Base-by-base conservation (phyloP, 768 basidiomycete genomes). In the Trametes cinnabarina region DNA sequence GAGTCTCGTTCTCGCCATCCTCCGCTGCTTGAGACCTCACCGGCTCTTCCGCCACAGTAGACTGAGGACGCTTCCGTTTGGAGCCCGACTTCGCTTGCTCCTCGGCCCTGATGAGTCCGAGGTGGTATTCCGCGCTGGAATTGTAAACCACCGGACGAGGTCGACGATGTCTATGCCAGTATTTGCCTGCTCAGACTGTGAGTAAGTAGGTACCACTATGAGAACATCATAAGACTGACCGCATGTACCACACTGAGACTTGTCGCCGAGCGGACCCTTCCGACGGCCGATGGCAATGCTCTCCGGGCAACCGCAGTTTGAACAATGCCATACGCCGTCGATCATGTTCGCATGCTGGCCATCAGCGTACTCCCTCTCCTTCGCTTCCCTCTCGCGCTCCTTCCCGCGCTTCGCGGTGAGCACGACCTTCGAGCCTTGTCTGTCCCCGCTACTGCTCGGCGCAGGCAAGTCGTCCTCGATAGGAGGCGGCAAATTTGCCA, bases 261-360 rank as follows among this genome's bases (percentile, higher is more conserved):
- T 93, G 67, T 91, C 87, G 8, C 94, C 94, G 46, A 93, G 75
- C 1, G 92, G 94, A 1, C 95, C 94, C 66, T 95, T 95, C 63
- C 93, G 79, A 60, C 92, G 76, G 2, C 94, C 94, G 41, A 93
- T 76, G 3, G 92, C 91, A 56, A 96, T 86, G 64, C 75, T 84
- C 68, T 92, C 93, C 0, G 94, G 94, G 68, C 90, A 90, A 5
- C 94, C 94, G 65, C 92, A 97, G 67, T 94, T 96, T 19, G 92
- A 93, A 69, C 94, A 98, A 73, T 94, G 92, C 94, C 94, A 97
- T 4, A 90, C 79, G 1, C 91, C 92, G 63, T 94, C 77, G 68
- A 94, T 88, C 65, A 83, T 78, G 68, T 92, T 90, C 37, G 86
- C 79, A 66, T 90, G 90, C 67, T 91, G 89, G 8, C 90, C 88